Conservation (phyloP, 176 grass and related monocot genomes). For the Rhynchospora tenuis region DNA sequence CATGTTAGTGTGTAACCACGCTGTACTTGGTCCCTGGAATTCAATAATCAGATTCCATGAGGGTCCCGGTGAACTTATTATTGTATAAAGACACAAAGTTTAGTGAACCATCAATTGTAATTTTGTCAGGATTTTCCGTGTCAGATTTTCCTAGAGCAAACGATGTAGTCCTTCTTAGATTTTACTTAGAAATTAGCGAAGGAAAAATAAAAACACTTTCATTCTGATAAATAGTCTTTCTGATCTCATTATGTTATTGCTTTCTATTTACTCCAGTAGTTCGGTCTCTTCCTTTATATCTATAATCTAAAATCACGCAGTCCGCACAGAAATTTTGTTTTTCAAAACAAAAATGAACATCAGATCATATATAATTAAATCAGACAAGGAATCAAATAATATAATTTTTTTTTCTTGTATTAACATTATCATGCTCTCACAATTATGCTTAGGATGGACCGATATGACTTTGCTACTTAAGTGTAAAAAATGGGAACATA, state of each 20-base stretch:
- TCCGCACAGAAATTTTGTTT: background rate
- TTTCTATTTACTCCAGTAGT: background rate
- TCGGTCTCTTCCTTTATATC: background rate
- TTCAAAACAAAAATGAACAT: no score
- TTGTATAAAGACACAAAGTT: background rate
- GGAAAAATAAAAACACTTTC: background rate
- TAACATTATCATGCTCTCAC: background rate
- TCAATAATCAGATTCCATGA: constrained; percentile 19
- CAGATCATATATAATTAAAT: no score
- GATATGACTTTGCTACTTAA: background rate
- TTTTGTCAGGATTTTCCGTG: background rate
- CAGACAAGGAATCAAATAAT: background rate
- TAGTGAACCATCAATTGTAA: background rate
- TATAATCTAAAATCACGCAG: background rate
- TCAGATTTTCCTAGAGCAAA: background rate
- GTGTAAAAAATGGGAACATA: background rate
- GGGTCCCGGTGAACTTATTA: background rate
- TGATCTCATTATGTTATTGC: background rate
- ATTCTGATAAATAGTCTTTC: background rate
- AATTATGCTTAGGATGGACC: background rate
- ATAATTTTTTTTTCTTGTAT: background rate
- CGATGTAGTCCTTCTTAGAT: background rate
- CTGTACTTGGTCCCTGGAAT: constrained; percentile 7
- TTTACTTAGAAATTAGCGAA: background rate
- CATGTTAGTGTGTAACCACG: background rate